Percentiles rank a stretch among this genome's conserved stretches.
Evolutionary conservation across 768 basidiomycete species (phyloP).

Genomic region (Dioszegia aurantiaca): DNA sequence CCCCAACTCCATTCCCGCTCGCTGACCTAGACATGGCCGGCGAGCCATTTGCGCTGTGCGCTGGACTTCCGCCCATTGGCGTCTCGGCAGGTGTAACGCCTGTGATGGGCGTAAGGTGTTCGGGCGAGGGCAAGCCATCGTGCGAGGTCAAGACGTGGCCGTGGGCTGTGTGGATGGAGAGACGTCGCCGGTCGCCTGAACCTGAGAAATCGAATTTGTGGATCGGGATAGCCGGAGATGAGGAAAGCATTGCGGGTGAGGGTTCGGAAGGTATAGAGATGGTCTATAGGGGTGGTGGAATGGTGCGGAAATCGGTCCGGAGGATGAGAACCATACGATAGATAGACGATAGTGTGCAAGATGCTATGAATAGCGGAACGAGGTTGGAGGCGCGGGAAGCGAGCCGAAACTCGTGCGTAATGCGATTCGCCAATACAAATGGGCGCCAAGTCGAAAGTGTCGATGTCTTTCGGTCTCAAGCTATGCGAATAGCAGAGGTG

Average conservation of each 20-base stretch:
- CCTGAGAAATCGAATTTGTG: conserved; percentile 38
- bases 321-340: not conserved
- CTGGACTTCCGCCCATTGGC: conserved; percentile 9
- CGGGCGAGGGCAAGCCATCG: conserved; percentile 45
- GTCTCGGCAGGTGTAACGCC: conserved; percentile 23
- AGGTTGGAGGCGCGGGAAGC: not conserved
- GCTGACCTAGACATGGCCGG: conserved; percentile 6
- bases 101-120: conserved; percentile 41
- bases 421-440: too few relatives aligned
- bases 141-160: conserved; percentile 43
- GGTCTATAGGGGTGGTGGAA: not conserved
- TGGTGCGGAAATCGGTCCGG: not conserved
- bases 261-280: too few relatives aligned
- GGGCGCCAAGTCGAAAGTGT: too few relatives aligned
- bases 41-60: conserved; percentile 15
- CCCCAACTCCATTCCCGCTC: not conserved
- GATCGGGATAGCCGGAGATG: conserved; percentile 46
- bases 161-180: conserved; percentile 41
- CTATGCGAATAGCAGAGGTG: too few relatives aligned
- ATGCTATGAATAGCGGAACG: too few relatives aligned
- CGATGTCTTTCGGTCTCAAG: too few relatives aligned
- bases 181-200: conserved; percentile 22
- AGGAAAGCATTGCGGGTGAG: conserved; percentile 40
- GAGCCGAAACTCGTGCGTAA: not conserved
- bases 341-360: too few relatives aligned